Base-by-base conservation (phyloP, 192 early-diverging fungal genomes). In the Backusella parvicylindrica region DNA sequence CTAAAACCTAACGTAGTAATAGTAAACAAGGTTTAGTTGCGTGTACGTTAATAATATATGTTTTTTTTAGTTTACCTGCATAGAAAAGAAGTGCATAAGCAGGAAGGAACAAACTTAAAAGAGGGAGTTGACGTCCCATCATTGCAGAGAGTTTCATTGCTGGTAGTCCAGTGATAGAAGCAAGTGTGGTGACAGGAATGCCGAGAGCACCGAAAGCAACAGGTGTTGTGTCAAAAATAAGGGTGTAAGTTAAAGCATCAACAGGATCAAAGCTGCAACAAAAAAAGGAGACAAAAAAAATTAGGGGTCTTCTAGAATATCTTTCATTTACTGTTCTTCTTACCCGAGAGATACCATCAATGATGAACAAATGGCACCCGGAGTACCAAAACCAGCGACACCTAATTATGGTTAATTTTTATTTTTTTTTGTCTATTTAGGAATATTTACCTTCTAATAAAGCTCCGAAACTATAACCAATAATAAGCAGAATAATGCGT, bases 361-460 rank as follows among this genome's bases (percentile, higher is more conserved):
- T 1, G 81, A 75, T 15, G 81, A 82, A 40, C 81, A 82, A 64
- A 82, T 82, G 26, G 81, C 81, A 38, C 81, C 81, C 3, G 81
- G 81, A 32, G 77, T 82, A 66, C 81, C 81, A 32, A 76, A 82
- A 2, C 75, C 79, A 50, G 79, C 79, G n/a, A 81, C 79, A 72
- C 79, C 74, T 75, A 63, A 56, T 30, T 33, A 35, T 41, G 1
- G 23, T 33, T 63, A 23, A 69, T 21, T 18, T 35, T 69, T 32
- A 40, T 30, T n/a, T 67, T 67, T 67, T 12, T 18, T 9, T 2
- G 7, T 35, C 7, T 21, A 15, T 35, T 33, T 67, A 26, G 33
- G n/a, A 21, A n/a, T 67, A 35, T 67, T 67, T 67, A 68, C 66
- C 76, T 53, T 77, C 76, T n/a, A 77, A 50, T 13, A 77, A 18